phyloP scores from a whole-genome alignment of 1,139 yeast genomes.

The Sporopachydermia cereana region DNA sequence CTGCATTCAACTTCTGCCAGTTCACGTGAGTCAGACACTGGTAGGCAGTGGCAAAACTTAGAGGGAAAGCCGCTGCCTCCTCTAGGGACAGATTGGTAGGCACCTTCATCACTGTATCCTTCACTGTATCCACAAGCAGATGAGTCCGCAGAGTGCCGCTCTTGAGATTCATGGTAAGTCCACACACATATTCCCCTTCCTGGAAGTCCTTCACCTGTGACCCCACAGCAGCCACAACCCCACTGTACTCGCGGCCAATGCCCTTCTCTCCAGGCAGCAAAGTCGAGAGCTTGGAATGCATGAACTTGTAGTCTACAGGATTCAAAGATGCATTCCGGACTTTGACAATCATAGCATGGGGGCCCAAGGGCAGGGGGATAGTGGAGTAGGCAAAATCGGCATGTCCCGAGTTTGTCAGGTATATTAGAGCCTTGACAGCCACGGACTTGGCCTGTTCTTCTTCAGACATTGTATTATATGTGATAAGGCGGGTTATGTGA shows the following conservation, averaged over 20 bases:
- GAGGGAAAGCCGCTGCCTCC: conserved; percentile 50
- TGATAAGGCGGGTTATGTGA: no score
- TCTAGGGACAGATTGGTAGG: conserved; percentile 38
- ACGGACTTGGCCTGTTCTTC: no score
- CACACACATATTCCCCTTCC: conserved; percentile 58
- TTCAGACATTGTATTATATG: neutral
- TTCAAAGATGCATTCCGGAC: conserved; percentile 50
- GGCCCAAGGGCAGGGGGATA: conserved; percentile 30
- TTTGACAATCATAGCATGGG: conserved; percentile 42
- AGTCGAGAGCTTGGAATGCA: conserved; percentile 27
- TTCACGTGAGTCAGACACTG: conserved; percentile 27
- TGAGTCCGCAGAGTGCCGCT: conserved; percentile 45
- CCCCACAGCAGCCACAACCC: conserved; percentile 52
- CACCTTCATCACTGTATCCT: conserved; percentile 29
- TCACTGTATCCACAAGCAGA: conserved; percentile 32
- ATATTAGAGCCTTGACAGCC: conserved; percentile 18
- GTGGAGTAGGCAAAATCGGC: conserved; percentile 26
- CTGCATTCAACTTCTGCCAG: conserved; percentile 7
- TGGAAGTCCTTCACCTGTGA: conserved; percentile 28
- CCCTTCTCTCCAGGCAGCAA: conserved; percentile 37
- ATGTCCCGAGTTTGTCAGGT: conserved; percentile 14
- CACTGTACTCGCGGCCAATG: conserved; percentile 60
- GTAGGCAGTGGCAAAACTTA: conserved; percentile 48
- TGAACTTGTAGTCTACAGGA: conserved; percentile 52
- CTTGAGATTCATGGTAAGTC: conserved; percentile 33